Base-by-base conservation (phyloP, 495 filamentous ascomycete species). In the Aspergillus hancockii region DNA sequence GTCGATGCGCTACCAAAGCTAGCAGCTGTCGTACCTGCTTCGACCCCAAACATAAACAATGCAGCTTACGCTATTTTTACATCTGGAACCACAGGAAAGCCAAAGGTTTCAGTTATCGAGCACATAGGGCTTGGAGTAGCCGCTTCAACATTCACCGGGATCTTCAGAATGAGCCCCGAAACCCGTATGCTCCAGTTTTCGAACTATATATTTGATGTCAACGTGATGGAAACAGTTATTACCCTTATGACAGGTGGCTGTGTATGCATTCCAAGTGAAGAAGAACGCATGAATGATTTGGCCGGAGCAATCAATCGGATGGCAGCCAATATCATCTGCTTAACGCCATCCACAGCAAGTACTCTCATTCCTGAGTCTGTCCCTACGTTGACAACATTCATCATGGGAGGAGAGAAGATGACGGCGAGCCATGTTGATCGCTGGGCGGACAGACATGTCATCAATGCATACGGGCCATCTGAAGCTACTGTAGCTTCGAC, bases 141-240 rank as follows among this genome's bases (percentile, higher is more conserved):
- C 0, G 67, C 71, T 36, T 54, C 72, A 13, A 65, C 68, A n/a
- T 68, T 75, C 59, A 63, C 56, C 14, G 60, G 64, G 14, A 73
- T 75, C 0, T 64, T 86, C 16, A 59, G 71, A 10, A 79, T 89
- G 45, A 70, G 78, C 36, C 63, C 77, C 0, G 64, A 69, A 0
- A 83, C 83, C 16, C 80, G 89, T 8, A 79, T 86, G 8, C 76
- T 91, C 61, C 88, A 91, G 58, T 84, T 88, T 54, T 85, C 88
- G 2, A 85, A 84, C 47, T 89, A 85, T 64, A 84, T 85, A 1
- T 88, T 89, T 40, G 89, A 92, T 58, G 81, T 85, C 30, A 84
- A 84, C 45, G 75, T 90, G 19, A 66, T 82, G 4, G 88, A 91
- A 55, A 84, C 88, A 4, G 81, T 89, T 53, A 83, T 85, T 6